phyloP scores from a whole-genome alignment of 2,329 filamentous ascomycete genomes.

The Cladosporium sp. region DNA sequence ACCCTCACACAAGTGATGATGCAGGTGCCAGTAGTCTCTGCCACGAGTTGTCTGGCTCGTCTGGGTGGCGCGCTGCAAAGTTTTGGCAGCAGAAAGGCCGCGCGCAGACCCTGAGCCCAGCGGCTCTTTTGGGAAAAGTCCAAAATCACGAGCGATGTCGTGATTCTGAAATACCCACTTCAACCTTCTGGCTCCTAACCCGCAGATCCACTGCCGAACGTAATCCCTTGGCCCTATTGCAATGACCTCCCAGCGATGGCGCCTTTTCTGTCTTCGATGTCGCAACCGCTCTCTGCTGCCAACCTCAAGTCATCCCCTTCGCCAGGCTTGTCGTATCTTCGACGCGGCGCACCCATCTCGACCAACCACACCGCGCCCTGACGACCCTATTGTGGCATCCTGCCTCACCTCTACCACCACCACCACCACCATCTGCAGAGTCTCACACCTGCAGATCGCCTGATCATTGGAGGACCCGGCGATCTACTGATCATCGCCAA shows the following conservation, averaged over 20 bases:
- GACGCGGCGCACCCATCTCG: not conserved
- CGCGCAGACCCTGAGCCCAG: no score
- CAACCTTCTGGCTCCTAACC: constrained; percentile 6
- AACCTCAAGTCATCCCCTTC: not conserved
- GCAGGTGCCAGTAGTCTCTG: no score
- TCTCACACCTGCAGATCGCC: not conserved
- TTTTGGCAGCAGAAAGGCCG: no score
- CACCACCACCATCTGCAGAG: no score
- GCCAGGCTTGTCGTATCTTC: not conserved
- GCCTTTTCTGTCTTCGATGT: constrained; percentile 8
- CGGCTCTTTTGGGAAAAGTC: no score
- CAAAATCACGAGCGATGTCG: not conserved
- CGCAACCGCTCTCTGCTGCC: constrained; percentile 4
- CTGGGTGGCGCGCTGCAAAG: no score
- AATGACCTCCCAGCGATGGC: constrained; percentile 12
- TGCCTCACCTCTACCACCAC: no score
- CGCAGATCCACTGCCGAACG: constrained; percentile 10
- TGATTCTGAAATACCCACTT: not conserved
- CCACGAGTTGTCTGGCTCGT: no score
- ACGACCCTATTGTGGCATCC: not conserved
- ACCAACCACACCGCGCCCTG: not conserved
- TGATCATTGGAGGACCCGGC: no score
- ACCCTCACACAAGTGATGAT: no score
- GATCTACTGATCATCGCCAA: not conserved
- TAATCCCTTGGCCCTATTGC: constrained; percentile 11